A percentile compares a stretch with the other conserved stretches of the same genome.
phyloP scores from a whole-genome alignment of 441 rosid genomes.

The Syzygium syzygioides region DNA sequence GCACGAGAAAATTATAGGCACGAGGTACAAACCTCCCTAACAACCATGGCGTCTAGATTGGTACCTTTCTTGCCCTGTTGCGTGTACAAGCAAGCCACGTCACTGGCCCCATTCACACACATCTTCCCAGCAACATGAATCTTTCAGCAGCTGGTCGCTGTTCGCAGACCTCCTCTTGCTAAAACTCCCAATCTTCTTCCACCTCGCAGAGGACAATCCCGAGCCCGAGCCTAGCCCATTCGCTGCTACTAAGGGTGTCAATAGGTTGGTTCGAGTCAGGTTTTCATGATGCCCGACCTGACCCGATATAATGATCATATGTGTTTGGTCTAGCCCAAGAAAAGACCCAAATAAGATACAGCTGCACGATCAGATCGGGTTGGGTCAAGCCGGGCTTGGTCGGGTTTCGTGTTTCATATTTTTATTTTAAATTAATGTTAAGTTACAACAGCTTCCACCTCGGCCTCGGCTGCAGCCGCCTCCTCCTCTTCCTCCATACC shows the following conservation, averaged over 20 bases:
- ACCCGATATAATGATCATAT: too few species aligned
- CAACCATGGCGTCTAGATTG: conserved; percentile 73
- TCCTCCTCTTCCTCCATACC: too few species aligned
- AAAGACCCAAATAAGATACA: too few species aligned
- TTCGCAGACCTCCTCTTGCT: not conserved
- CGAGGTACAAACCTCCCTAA: conserved; percentile 49
- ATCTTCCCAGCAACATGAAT: conserved; percentile 25
- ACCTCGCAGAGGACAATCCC: not conserved
- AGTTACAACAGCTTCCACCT: too few species aligned
- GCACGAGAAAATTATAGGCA: not conserved
- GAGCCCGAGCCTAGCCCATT: not conserved
- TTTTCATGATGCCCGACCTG: too few species aligned
- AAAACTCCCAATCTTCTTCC: conserved; percentile 12
- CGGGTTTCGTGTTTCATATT: too few species aligned
- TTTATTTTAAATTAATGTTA: too few species aligned
- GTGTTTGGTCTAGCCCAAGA: too few species aligned
- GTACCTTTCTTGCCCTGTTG: conserved; percentile 79
- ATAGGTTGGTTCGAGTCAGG: too few species aligned
- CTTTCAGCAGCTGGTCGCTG: conserved; percentile 1
- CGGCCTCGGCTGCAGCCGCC: too few species aligned
- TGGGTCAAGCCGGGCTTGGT: too few species aligned
- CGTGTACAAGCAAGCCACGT: conserved; percentile 52
- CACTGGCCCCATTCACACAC: conserved; percentile 42
- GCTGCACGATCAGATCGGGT: too few species aligned
- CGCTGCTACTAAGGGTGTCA: not conserved